phyloP scores from a whole-genome alignment of 805 yeast species.

The Scheffersomyces coipomensis region DNA sequence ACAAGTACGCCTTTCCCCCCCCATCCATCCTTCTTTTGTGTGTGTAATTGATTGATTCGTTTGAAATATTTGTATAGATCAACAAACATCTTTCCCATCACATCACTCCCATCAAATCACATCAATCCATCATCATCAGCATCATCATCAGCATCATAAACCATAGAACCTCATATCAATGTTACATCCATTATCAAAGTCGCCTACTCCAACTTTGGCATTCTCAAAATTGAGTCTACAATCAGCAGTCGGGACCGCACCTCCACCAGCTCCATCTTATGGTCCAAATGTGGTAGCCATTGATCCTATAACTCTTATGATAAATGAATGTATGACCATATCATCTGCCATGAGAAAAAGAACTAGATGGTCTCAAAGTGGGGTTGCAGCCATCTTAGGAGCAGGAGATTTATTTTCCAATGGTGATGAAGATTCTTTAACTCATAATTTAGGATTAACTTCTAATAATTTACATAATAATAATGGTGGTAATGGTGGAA shows the following conservation, averaged over 20 bases:
- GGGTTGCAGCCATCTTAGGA: conserved; percentile 82
- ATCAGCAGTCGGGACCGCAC: background rate
- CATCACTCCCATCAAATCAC: no score
- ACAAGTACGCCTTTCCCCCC: no score
- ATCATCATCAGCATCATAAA: no score
- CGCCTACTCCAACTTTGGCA: conserved; percentile 4
- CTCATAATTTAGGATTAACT: conserved; percentile 21
- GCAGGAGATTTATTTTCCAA: conserved; percentile 49
- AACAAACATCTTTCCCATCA: no score
- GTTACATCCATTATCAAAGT: conserved; percentile 3
- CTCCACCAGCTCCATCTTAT: background rate
- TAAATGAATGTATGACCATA: conserved; percentile 83
- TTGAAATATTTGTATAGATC: no score
- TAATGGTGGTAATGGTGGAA: conserved; percentile 3
- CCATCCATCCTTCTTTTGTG: no score
- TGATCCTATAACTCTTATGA: conserved; percentile 78
- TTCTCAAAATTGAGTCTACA: background rate
- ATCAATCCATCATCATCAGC: no score
- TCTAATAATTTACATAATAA: conserved; percentile 4
- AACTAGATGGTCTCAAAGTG: conserved; percentile 65
- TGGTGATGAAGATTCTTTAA: conserved; percentile 14
- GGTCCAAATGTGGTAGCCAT: conserved; percentile 36
- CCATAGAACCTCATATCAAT: conserved; percentile 1
- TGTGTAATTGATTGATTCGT: no score
- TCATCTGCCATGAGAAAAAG: conserved; percentile 85